These are phyloP conservation scores for Juglanconis juglandina DNA, from an alignment of 2,329 filamentous ascomycete genomes.

Conservation along the genomic window DNA sequence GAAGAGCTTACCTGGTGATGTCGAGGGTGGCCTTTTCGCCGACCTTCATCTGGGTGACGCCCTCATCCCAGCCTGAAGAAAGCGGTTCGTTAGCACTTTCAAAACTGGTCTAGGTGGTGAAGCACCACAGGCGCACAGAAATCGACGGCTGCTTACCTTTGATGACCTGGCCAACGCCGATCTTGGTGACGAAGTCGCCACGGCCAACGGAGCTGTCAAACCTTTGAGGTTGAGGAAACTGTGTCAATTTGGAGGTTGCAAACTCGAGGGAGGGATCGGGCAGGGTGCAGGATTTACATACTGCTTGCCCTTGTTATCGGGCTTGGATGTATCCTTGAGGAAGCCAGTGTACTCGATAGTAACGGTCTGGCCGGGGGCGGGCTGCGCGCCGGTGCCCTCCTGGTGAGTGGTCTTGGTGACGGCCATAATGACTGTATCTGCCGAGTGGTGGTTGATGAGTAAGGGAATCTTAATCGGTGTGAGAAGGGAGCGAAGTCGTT, in stretches of 20 bases:
- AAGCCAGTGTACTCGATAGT: conserved; percentile 90
- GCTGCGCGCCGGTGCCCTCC: conserved; percentile 60
- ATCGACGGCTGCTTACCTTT: conserved; percentile 56
- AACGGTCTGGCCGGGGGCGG: conserved; percentile 67
- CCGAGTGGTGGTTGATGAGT: conserved; percentile 4
- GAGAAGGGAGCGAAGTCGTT: conserved; percentile 7
- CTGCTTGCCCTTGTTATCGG: conserved; percentile 67
- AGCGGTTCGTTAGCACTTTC: conserved; percentile 9
- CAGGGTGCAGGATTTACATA: conserved; percentile 42
- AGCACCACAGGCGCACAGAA: background rate
- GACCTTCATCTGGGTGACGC: conserved; percentile 78
- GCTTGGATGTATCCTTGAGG: conserved; percentile 64
- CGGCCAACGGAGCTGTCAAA: conserved; percentile 85
- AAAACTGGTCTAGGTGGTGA: background rate
- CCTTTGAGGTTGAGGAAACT: conserved; percentile 42
- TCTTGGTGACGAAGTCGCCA: conserved; percentile 70
- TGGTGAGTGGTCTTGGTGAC: conserved; percentile 65
- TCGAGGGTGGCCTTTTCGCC: conserved; percentile 86
- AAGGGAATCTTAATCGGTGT: background rate
- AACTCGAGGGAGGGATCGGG: background rate
- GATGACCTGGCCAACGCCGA: conserved; percentile 84
- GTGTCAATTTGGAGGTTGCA: conserved; percentile 19
- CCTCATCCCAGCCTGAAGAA: conserved; percentile 74
- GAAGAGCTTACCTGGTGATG: conserved; percentile 65
- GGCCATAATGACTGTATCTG: conserved; percentile 53